Evolutionary conservation across 2,329 filamentous ascomycete species (phyloP), one percentile per base, ranked within the genome.

Genomic region (Fusarium hainanense): DNA sequence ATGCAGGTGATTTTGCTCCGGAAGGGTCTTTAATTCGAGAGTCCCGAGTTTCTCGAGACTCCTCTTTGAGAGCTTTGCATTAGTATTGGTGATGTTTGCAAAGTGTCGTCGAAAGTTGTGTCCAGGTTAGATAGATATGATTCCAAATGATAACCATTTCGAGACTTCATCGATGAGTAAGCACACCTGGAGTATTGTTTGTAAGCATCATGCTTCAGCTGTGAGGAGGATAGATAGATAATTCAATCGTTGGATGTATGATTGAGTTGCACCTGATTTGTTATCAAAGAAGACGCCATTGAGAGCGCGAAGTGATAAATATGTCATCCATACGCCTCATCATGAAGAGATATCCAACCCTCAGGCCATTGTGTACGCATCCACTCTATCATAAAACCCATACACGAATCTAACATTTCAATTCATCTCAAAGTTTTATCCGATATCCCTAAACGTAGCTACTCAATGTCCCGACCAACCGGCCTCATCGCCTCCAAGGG

Each of bases 401-500:
- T 20, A 61, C 6, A 18, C 18, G 3, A 9, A 12, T 14, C 23
- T 25, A 30, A 66, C n/a, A n/a, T 6, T 14, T 27, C 3, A 25
- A 23, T 37, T 28, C 16, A 20, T 4, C 18, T 30, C 18, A 55
- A 6, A 44, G 7, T 18, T 8, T 3, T 27, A 18, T 12, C 3
- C n/a, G 46, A 7, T 21, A 10, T 13, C 6, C 6, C 25, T 13
- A 30, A 30, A 7, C 51, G 34, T n/a, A 57, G 13, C 20, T 61
- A 64, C 40, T 64, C 67, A 52, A 78, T 79, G 77, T 60, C 76
- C 43, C 76, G 76, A 58, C 77, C 78, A 18, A 87, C 83, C 8
- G 88, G 88, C 59, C 81, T 89, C 63, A 86, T 88, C 69, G 88
- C 88, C 72, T 87, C 83, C 69, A 87, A 85, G 54, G 89, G 89